Percentiles rank a stretch among this genome's conserved stretches.
These are phyloP conservation scores for Asterochloris sp. DNA, from an alignment of 139 green algal species.

Conservation along the genomic window DNA sequence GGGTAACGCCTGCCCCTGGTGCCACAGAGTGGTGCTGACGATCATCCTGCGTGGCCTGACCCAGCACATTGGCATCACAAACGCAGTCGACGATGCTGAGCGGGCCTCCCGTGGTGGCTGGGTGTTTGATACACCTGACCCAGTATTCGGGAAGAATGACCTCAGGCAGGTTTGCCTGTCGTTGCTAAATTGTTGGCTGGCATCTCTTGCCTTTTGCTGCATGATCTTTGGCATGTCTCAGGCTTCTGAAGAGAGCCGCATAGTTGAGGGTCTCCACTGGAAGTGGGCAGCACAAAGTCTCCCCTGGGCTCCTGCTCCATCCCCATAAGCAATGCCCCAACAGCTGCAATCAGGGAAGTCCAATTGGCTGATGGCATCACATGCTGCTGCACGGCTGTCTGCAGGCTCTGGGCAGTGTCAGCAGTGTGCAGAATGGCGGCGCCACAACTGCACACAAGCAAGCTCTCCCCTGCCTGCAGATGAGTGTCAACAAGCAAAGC, in stretches of 20 bases:
- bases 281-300: background rate
- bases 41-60: conserved; percentile 59
- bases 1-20: conserved; percentile 96
- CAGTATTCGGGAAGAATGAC: conserved; percentile 53
- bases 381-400: no score
- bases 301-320: no score
- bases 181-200: background rate
- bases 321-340: no score
- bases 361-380: no score
- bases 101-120: conserved; percentile 66
- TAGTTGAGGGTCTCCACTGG: background rate
- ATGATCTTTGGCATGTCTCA: background rate
- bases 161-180: conserved; percentile 28
- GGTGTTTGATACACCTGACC: conserved; percentile 56
- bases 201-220: background rate
- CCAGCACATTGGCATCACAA: conserved; percentile 27
- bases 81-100: conserved; percentile 71
- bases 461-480: no score
- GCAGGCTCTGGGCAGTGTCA: no score
- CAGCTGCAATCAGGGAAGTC: no score
- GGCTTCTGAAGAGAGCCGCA: background rate
- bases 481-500: no score
- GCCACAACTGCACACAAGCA: no score
- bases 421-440: no score
- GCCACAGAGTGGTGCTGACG: conserved; percentile 80